A percentile compares a stretch with the other conserved stretches of the same genome.
Evolutionary conservation across 768 basidiomycete genomes (phyloP).

Genomic region (Sporobolomyces roseus): DNA sequence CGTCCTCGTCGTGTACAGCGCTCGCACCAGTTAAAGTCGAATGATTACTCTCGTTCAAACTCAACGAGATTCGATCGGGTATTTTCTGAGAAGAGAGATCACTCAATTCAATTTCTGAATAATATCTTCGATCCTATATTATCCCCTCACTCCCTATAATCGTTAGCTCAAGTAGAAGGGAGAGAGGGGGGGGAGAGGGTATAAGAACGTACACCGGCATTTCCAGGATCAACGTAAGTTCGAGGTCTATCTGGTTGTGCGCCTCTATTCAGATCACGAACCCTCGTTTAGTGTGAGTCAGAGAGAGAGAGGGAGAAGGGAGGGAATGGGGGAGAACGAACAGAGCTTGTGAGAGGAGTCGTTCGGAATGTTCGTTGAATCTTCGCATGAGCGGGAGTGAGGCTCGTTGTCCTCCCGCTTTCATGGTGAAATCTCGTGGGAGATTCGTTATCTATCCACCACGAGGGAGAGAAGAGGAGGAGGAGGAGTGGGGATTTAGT

Average conservation of each 20-base stretch:
- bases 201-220: slow-evolving; percentile 36
- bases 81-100: neutral
- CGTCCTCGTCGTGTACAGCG: neutral
- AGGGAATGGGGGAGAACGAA: neutral
- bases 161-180: no score
- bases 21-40: neutral
- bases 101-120: slow-evolving; percentile 32
- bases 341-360: slow-evolving; percentile 65
- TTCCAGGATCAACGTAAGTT: slow-evolving; percentile 57
- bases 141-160: no score
- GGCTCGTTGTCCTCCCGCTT: slow-evolving; percentile 79
- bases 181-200: neutral
- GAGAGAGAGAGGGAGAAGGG: no score
- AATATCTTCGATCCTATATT: slow-evolving; percentile 34
- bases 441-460: slow-evolving; percentile 73
- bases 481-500: no score
- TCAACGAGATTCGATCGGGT: slow-evolving; percentile 18
- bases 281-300: neutral
- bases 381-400: slow-evolving; percentile 89
- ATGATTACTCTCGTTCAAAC: no score
- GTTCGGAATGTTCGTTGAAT: slow-evolving; percentile 95
- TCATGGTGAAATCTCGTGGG: slow-evolving; percentile 83
- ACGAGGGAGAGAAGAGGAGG: slow-evolving; percentile 13
- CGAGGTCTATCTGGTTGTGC: slow-evolving; percentile 2
- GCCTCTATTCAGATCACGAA: neutral